phyloP scores from a whole-genome alignment of 352 stramenopile species.

The Blastocystis hominis region DNA sequence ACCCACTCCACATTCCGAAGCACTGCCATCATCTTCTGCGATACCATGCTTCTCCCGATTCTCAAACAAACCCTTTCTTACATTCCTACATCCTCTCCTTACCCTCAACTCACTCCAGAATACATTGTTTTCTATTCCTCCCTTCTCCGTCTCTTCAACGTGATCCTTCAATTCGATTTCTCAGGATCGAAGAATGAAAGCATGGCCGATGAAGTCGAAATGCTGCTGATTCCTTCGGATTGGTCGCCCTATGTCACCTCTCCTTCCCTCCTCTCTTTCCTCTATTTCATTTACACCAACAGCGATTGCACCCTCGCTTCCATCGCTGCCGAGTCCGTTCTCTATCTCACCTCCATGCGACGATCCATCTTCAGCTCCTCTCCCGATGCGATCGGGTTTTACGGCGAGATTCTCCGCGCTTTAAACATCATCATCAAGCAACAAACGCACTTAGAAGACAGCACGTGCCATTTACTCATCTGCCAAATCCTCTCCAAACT shows the following conservation, averaged over 20 bases:
- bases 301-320: neutral
- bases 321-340: neutral
- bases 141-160: neutral
- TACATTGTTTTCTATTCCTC: neutral
- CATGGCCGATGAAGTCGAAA: neutral
- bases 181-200: neutral
- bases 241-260: neutral
- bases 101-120: neutral
- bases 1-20: neutral
- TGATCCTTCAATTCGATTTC: constrained; percentile 3
- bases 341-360: neutral
- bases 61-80: neutral
- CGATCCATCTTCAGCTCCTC: constrained; percentile 8
- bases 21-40: neutral
- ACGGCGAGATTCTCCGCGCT: neutral
- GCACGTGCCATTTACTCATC: neutral
- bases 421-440: neutral
- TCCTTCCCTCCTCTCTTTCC: neutral
- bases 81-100: neutral
- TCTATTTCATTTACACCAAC: neutral
- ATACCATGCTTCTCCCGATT: neutral
- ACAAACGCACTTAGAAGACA: neutral
- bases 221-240: neutral
- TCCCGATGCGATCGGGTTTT: neutral
- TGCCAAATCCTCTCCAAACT: neutral